Base-by-base conservation (phyloP, 805 yeast genomes). In the Wickerhamiella sergipiensis region DNA sequence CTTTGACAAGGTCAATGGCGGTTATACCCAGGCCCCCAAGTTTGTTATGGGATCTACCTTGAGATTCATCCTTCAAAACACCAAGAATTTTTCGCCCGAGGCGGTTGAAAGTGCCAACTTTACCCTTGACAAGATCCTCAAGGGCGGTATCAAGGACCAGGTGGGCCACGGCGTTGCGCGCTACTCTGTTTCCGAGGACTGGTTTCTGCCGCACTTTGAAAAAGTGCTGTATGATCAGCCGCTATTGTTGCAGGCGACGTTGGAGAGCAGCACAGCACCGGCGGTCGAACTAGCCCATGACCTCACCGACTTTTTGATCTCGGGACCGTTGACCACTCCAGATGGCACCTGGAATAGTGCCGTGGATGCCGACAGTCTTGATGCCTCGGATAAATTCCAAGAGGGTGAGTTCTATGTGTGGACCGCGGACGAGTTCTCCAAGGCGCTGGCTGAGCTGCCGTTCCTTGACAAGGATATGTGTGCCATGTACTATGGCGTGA, bases 201-300 rank as follows among this genome's bases (percentile, higher is more conserved):
- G 72, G 72, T 61, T 60, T 36, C 55, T 69, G 38, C 73, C 73
- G 2, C 68, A 65, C 44, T 67, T 69, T 55, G 70, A 67, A 46
- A 69, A 69, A 52, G 64, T 65, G 64, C 61, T 68, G 22, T 61
- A 60, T 46, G 71, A 67, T 43, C 72, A 69, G 52, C 67, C 68
- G 0, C 55, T 62, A 31, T 52, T 69, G 31, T 58, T 69, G 36
- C 47, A 56, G 43, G 71, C 69, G 1, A 64, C 60, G 45, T 52
- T 60, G 2, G 64, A 62, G 17, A 15, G n/a, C 7, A 13, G 18
- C 10, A 44, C 48, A 29, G 42, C 47, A 3, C 49, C 31, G 18
- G 47, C 53, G 12, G 39, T 12, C 10, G 33, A 48, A 15, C 54
- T 57, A 40, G 62, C 64, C 31, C 47, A 51, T 23, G 52, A 50